Percentiles rank a stretch among this genome's conserved stretches.
Evolutionary conservation across 176 grass and related monocot species (phyloP).

Genomic region (Triticum dicoccoides): DNA sequence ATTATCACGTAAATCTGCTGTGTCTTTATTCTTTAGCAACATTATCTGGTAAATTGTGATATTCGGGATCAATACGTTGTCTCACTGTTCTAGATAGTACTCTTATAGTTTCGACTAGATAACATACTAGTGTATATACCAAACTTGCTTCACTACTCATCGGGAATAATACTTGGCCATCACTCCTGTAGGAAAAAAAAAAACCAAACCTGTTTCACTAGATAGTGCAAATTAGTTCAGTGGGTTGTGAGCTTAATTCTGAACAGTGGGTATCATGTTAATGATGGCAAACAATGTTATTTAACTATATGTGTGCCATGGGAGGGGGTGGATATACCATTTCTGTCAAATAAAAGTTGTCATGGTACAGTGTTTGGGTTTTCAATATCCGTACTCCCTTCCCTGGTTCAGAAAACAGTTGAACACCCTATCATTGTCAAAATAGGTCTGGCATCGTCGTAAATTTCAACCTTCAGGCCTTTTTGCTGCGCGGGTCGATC

Average conservation of each 20-base stretch:
- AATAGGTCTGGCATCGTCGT: constrained; percentile 87
- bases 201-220: background rate
- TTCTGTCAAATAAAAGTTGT: background rate
- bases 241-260: background rate
- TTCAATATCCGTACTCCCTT: background rate
- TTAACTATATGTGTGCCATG: background rate
- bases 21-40: background rate
- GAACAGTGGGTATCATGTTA: constrained; percentile 3
- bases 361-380: constrained; percentile 12
- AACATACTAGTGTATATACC: background rate
- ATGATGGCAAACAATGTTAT: background rate
- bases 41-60: background rate
- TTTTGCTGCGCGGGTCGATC: constrained; percentile 89
- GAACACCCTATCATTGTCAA: constrained; percentile 31
- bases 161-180: background rate
- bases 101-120: background rate
- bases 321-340: background rate
- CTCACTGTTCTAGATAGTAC: background rate
- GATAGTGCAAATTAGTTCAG: constrained; percentile 3
- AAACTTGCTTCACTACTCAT: background rate
- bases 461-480: constrained; percentile 95
- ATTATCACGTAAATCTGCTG: background rate
- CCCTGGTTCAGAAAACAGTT: constrained; percentile 11
- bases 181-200: constrained; percentile 5
- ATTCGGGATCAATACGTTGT: background rate